These are phyloP conservation scores for Sarocladiaceae sp. DNA, from an alignment of 2,329 filamentous ascomycete genomes.

Conservation along the genomic window DNA sequence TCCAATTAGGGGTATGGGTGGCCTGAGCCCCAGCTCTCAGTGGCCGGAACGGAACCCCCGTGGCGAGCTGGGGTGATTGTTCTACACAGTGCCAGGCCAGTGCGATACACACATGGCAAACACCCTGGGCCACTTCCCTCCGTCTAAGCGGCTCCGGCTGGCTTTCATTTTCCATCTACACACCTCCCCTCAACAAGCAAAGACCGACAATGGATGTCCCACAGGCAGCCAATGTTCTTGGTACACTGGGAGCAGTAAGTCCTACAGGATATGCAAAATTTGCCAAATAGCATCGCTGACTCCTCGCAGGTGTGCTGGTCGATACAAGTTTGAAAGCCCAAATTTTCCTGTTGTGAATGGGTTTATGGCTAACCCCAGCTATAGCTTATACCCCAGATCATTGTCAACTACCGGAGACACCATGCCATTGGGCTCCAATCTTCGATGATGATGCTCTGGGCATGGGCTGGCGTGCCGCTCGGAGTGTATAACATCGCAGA, in stretches of 20 bases:
- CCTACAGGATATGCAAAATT: not conserved
- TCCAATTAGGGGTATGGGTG: too few relatives aligned
- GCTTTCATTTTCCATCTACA: not conserved
- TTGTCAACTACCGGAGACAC: constrained; percentile 15
- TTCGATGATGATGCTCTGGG: constrained; percentile 16
- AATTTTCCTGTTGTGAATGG: too few relatives aligned
- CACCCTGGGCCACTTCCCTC: not conserved
- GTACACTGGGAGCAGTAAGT: constrained; percentile 15
- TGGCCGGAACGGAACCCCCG: not conserved
- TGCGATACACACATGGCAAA: not conserved
- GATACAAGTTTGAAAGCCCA: constrained; percentile 1
- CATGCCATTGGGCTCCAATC: constrained; percentile 13
- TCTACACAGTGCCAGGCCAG: not conserved
- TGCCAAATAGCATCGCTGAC: not conserved
- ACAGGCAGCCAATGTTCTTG: constrained; percentile 15
- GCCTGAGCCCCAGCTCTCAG: not conserved
- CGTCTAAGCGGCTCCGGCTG: not conserved
- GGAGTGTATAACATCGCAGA: constrained; percentile 23
- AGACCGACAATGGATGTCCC: constrained; percentile 2
- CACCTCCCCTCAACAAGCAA: not conserved
- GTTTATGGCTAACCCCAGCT: not conserved
- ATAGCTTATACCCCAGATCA: constrained; percentile 17
- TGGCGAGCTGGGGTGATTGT: not conserved
- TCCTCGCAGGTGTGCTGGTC: constrained; percentile 2
- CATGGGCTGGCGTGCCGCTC: constrained; percentile 16